Conservation (phyloP, 441 rosid genomes). For the Corymbia calophylla region DNA sequence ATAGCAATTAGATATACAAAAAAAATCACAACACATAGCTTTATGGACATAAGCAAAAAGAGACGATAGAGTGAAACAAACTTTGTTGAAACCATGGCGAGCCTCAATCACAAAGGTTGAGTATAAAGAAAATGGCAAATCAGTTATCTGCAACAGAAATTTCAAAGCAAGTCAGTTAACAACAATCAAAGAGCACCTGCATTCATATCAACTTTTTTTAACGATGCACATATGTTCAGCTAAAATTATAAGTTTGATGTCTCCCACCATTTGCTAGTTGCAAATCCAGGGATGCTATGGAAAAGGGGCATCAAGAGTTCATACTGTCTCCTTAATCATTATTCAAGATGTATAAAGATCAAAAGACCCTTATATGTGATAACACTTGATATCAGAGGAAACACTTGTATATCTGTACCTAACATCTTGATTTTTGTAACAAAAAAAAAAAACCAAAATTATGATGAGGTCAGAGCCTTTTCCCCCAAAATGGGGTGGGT, state of each 20-base stretch:
- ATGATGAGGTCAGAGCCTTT: background rate
- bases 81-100: conserved; percentile 97
- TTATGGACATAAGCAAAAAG: background rate
- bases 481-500: background rate
- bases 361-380: background rate
- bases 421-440: background rate
- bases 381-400: background rate
- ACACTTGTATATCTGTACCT: background rate
- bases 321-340: background rate
- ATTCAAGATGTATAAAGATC: background rate
- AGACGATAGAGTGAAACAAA: conserved; percentile 21
- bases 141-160: conserved; percentile 71
- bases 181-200: background rate
- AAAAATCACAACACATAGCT: background rate
- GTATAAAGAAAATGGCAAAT: conserved; percentile 88
- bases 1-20: background rate
- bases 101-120: conserved; percentile 95
- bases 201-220: background rate
- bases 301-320: background rate
- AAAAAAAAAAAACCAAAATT: background rate
- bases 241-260: background rate
- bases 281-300: background rate
- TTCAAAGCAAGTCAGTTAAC: background rate
- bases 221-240: background rate
- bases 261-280: background rate